phyloP scores from a whole-genome alignment of 108 stramenopile species.

The Cyclotella atomus region DNA sequence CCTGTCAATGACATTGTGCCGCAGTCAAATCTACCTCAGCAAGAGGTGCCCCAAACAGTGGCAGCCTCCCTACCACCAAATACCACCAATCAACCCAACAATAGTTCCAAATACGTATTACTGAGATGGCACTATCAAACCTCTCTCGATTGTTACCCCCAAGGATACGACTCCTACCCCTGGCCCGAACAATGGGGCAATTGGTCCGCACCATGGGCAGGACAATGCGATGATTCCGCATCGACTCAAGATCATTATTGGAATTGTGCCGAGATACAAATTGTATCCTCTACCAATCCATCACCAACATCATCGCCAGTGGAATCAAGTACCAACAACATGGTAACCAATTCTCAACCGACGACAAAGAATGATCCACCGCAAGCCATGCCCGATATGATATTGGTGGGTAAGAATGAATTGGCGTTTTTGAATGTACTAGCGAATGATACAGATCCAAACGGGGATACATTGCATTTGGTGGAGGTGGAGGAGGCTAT shows the following conservation, averaged over 20 bases:
- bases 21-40: background rate
- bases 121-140: constrained; percentile 47
- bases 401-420: constrained; percentile 21
- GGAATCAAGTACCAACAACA: background rate
- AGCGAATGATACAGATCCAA: constrained; percentile 29
- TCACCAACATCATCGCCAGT: no score
- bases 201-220: constrained; percentile 22
- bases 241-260: constrained; percentile 22
- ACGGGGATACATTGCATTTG: constrained; percentile 26
- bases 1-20: no score
- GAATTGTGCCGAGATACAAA: constrained; percentile 45
- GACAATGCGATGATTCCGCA: constrained; percentile 14
- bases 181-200: constrained; percentile 40
- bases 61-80: background rate
- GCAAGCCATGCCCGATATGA: constrained; percentile 19
- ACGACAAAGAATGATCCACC: constrained; percentile 2
- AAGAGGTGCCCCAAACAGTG: background rate
- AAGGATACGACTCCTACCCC: constrained; percentile 29
- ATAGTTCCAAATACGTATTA: constrained; percentile 25
- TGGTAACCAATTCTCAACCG: background rate
- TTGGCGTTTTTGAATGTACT: constrained; percentile 25
- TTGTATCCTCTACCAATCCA: background rate
- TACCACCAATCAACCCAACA: background rate
- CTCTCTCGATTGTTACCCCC: constrained; percentile 24
- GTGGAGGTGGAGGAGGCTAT: constrained; percentile 6